Conservation (phyloP, 2,329 filamentous ascomycete species). For the Claviceps arundinis region DNA sequence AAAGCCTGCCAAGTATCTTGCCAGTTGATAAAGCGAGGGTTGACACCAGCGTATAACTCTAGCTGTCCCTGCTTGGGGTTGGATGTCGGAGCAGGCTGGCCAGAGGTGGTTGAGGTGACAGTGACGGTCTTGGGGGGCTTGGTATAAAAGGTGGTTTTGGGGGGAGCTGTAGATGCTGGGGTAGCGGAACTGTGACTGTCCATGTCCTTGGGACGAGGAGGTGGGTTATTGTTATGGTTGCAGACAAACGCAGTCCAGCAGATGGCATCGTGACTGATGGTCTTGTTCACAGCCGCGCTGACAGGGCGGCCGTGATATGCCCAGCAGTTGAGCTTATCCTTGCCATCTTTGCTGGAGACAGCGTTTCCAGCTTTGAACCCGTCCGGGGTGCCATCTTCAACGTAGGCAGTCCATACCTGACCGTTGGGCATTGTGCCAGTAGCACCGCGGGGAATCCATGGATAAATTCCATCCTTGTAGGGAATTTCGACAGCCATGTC, state of each 20-base stretch:
- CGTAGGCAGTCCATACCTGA: constrained; percentile 28
- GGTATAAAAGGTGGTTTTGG: constrained; percentile 20
- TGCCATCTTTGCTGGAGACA: constrained; percentile 26
- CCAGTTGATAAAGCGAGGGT: constrained; percentile 27
- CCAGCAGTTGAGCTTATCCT: constrained; percentile 27
- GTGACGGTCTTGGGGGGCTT: constrained; percentile 14
- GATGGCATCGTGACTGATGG: constrained; percentile 22
- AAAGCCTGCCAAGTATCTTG: constrained; percentile 24
- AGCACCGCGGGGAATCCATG: constrained; percentile 24
- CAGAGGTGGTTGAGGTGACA: constrained; percentile 11
- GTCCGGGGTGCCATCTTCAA: constrained; percentile 27
- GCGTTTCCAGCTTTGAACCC: constrained; percentile 26
- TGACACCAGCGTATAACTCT: constrained; percentile 19
- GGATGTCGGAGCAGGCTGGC: constrained; percentile 18
- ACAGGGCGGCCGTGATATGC: constrained; percentile 27
- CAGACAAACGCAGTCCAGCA: constrained; percentile 30
- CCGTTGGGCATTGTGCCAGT: constrained; percentile 26
- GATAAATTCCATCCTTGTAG: constrained; percentile 24
- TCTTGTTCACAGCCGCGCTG: constrained; percentile 25
- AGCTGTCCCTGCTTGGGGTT: constrained; percentile 17
- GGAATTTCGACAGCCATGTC: constrained; percentile 27
- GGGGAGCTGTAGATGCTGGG: constrained; percentile 18
- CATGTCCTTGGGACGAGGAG: constrained; percentile 22
- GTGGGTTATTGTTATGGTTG: constrained; percentile 21
- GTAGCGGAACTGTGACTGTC: constrained; percentile 21